phyloP scores from a whole-genome alignment of 2,329 filamentous ascomycete species.

The Akanthomyces uredinophilus region DNA sequence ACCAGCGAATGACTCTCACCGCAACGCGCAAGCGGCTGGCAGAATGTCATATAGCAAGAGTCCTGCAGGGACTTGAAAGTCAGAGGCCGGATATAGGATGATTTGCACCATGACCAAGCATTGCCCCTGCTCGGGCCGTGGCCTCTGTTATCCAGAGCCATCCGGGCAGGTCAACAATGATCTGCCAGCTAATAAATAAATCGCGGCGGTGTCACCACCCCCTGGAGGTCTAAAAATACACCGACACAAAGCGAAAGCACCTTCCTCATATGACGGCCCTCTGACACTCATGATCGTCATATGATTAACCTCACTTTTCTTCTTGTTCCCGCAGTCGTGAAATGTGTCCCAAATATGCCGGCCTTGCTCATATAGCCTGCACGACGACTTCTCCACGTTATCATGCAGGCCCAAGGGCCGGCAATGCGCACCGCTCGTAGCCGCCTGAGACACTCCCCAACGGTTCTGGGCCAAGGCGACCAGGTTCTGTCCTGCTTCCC shows the following conservation, averaged over 20 bases:
- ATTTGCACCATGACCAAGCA: not conserved
- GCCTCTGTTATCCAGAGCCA: not conserved
- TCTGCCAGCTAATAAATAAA: not conserved
- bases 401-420: not conserved
- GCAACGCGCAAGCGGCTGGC: not conserved
- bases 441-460: conserved; percentile 6
- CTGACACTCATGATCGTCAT: conserved; percentile 2
- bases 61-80: no score
- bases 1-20: no score
- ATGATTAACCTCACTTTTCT: conserved; percentile 6
- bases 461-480: not conserved
- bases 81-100: no score
- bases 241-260: not conserved
- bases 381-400: not conserved
- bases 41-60: not conserved
- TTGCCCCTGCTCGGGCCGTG: not conserved
- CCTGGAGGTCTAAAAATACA: not conserved
- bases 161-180: not conserved
- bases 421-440: not conserved
- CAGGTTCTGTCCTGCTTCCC: not conserved
- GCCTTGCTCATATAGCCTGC: not conserved
- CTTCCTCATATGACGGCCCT: not conserved
- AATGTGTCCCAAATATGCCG: not conserved
- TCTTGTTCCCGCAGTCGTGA: not conserved
- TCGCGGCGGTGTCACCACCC: not conserved